Base-by-base conservation (phyloP, 805 yeast species). In the Lachancea sp. region DNA sequence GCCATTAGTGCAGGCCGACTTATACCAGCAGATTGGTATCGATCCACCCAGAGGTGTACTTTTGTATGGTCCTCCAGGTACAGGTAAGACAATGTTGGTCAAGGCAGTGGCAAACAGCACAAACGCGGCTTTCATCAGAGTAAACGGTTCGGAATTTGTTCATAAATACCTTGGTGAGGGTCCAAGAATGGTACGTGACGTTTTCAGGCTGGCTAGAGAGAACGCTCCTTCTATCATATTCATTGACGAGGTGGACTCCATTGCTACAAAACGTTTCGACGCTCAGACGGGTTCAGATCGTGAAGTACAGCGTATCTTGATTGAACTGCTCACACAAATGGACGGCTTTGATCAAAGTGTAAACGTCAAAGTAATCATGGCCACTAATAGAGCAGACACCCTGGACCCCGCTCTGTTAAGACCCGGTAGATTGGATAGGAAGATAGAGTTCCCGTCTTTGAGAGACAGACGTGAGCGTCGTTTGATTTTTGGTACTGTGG, bases 211-310 rank as follows among this genome's bases (percentile, higher is more conserved):
- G 51, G 99, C 99, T 7, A 79, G 98, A 62, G 99, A 93, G 65
- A 93, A 93, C 69, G 81, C 97, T 0, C 99, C 99, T 6, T 81
- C 96, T 9, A 93, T 93, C 60, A 93, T 93, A 50, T 93, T 93
- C 69, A 93, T 93, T 56, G 99, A 93, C 72, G 99, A 93, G 72
- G 90, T 93, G 58, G 99, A 93, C 70, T 96, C 99, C 29, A 93
- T 93, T 66, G 99, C 99, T 45, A 93, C 99, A 34, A 93, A 93
- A 69, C 86, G 99, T 70, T 93, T 93, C 60, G 99, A 93, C 69
- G 99, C 99, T 19, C 99, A 93, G 73, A 93, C 99, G 3, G 99
- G 99, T 65, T 98, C 99, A 30, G 99, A 93, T 70, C 82, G 99
- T 69, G 99, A 93, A 71, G 99, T 93, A 45, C 99, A 93, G 72